A percentile compares a stretch with the other conserved stretches of the same genome.
phyloP scores from a whole-genome alignment of 345 rosid genomes.

The Gynandropsis gynandra region DNA sequence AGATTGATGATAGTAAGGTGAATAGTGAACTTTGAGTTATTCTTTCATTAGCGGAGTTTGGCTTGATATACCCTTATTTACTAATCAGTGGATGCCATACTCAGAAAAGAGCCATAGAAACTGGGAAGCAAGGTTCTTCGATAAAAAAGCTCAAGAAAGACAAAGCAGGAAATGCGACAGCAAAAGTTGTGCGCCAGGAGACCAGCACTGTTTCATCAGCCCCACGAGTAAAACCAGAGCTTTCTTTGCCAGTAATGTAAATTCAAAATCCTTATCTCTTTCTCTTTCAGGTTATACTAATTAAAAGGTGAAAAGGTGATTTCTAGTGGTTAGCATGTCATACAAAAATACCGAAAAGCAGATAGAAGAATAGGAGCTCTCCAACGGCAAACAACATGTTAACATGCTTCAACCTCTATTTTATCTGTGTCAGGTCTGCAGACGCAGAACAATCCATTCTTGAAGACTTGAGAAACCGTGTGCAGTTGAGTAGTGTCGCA shows the following conservation, averaged over 20 bases:
- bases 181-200: slow-evolving; percentile 64
- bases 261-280: slow-evolving; percentile 26
- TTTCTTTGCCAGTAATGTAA: slow-evolving; percentile 85
- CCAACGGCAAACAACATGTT: slow-evolving; percentile 11
- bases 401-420: not conserved
- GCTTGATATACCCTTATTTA: slow-evolving; percentile 10
- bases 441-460: slow-evolving; percentile 91
- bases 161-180: slow-evolving; percentile 58
- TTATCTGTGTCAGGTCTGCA: slow-evolving; percentile 41
- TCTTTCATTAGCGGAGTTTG: slow-evolving; percentile 11
- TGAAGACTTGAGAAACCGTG: slow-evolving; percentile 92
- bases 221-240: slow-evolving; percentile 86
- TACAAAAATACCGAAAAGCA: not conserved
- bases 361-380: slow-evolving; percentile 4
- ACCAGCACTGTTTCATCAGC: slow-evolving; percentile 39
- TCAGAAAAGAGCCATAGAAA: slow-evolving; percentile 75
- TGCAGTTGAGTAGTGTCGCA: slow-evolving; percentile 69
- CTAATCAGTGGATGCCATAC: slow-evolving; percentile 9
- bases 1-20: slow-evolving; percentile 82
- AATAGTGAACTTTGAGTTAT: slow-evolving; percentile 6
- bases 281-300: slow-evolving; percentile 11
- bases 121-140: slow-evolving; percentile 87
- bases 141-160: slow-evolving; percentile 81
- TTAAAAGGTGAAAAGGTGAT: not conserved
- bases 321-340: not conserved